Conservation (phyloP, 148 eudicot genomes). For the Rhododendron simsii region DNA sequence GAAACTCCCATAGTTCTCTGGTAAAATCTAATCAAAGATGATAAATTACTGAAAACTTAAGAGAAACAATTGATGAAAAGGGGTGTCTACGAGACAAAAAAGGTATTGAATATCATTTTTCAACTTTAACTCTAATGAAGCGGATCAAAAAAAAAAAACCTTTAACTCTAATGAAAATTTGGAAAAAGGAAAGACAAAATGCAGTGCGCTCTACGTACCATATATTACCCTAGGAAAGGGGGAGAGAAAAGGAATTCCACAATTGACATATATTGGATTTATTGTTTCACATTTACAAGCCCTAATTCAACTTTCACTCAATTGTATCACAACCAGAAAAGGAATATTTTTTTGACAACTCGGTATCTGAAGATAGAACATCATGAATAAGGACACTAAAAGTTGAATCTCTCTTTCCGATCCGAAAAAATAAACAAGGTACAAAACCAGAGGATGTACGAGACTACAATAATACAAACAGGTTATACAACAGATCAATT, state of each 20-base stretch:
- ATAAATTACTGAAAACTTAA: background rate
- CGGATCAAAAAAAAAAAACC: too few relatives aligned
- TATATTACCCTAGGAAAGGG: background rate
- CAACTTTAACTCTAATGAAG: background rate
- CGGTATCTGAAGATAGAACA: background rate
- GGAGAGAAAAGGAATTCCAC: background rate
- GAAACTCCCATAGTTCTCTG: too few relatives aligned
- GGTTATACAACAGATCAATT: background rate
- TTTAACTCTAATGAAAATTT: background rate
- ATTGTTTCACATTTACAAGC: background rate
- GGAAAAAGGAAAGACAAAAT: background rate
- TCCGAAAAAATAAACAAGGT: background rate
- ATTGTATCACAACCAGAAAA: background rate
- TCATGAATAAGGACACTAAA: background rate
- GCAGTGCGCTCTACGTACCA: background rate
- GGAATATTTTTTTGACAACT: background rate
- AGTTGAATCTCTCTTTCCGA: background rate
- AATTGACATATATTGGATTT: background rate
- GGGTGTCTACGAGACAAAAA: background rate
- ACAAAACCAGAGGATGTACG: background rate
- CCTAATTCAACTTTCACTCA: background rate
- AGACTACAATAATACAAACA: background rate
- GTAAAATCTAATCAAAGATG: too few relatives aligned
- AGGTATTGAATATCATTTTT: too few relatives aligned
- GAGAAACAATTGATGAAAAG: background rate